These are phyloP conservation scores for Hyphopichia khmerensis DNA, from an alignment of 1,139 yeast species.

Conservation along the genomic window DNA sequence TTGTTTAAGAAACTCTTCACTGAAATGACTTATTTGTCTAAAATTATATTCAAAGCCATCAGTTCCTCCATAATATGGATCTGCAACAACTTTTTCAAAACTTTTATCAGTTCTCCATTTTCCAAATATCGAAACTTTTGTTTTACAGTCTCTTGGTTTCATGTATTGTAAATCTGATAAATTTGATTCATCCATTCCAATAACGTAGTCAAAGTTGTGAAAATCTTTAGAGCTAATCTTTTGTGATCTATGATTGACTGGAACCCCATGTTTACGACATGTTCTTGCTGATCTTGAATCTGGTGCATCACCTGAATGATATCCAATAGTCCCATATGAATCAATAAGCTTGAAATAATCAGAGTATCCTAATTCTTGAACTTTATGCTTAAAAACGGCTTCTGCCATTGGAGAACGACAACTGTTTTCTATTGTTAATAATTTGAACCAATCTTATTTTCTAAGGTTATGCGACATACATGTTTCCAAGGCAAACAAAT, in stretches of 20 bases:
- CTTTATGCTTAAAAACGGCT: slow-evolving; percentile 75
- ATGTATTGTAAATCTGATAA: slow-evolving; percentile 55
- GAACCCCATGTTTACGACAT: slow-evolving; percentile 70
- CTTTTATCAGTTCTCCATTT: slow-evolving; percentile 59
- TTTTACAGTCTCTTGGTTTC: slow-evolving; percentile 54
- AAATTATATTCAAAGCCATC: slow-evolving; percentile 81
- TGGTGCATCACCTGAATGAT: slow-evolving; percentile 80
- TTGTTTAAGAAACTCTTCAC: slow-evolving; percentile 57
- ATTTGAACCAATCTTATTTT: background rate
- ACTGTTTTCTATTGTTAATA: slow-evolving; percentile 29
- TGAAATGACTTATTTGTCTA: slow-evolving; percentile 70
- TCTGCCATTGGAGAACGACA: slow-evolving; percentile 99
- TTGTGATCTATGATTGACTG: slow-evolving; percentile 75
- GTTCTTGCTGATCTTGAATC: slow-evolving; percentile 72
- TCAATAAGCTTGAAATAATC: slow-evolving; percentile 57
- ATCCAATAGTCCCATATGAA: slow-evolving; percentile 87
- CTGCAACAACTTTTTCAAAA: slow-evolving; percentile 64
- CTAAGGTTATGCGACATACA: slow-evolving; percentile 47
- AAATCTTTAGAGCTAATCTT: slow-evolving; percentile 62
- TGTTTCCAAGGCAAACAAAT: slow-evolving; percentile 89
- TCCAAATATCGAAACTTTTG: slow-evolving; percentile 68
- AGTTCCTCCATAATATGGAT: slow-evolving; percentile 89
- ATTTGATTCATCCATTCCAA: slow-evolving; percentile 83
- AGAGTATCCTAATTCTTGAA: slow-evolving; percentile 45
- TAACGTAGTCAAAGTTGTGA: slow-evolving; percentile 70